Evolutionary conservation across 2,329 filamentous ascomycete genomes (phyloP).

Genomic region (Piedraia hortae): DNA sequence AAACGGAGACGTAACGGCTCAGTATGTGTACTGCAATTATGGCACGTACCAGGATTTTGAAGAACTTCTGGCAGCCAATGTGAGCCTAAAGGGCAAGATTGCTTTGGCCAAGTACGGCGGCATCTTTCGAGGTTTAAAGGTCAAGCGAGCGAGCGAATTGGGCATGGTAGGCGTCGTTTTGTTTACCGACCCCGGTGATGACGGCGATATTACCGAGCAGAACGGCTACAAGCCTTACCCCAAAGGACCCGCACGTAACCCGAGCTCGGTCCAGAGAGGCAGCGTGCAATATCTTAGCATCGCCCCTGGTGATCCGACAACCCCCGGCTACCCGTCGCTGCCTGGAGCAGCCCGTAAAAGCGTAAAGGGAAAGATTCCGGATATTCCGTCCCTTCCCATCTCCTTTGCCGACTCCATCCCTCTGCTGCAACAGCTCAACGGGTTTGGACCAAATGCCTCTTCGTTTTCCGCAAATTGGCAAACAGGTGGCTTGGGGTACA

Average conservation of each 20-base stretch:
- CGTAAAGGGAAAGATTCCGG: conserved; percentile 41
- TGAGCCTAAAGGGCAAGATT: conserved; percentile 61
- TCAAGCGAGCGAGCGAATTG: conserved; percentile 73
- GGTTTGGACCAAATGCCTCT: conserved; percentile 50
- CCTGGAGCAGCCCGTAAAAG: conserved; percentile 57
- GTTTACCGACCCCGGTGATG: conserved; percentile 73
- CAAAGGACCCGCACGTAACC: conserved; percentile 60
- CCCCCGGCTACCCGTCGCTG: conserved; percentile 77
- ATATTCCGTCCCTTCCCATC: conserved; percentile 73
- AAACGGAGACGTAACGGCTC: conserved; percentile 67
- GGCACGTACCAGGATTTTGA: conserved; percentile 69
- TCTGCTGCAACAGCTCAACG: conserved; percentile 70
- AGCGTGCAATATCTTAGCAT: conserved; percentile 38
- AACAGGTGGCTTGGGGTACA: conserved; percentile 39
- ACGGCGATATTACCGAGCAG: conserved; percentile 52
- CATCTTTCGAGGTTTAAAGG: conserved; percentile 71
- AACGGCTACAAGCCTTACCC: conserved; percentile 63
- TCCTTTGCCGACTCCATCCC: conserved; percentile 71
- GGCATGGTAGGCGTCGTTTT: conserved; percentile 69
- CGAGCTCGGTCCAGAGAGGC: conserved; percentile 70
- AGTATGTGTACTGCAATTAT: conserved; percentile 75
- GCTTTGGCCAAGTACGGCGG: conserved; percentile 63
- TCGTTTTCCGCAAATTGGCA: conserved; percentile 48
- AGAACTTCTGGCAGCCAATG: conserved; percentile 45
- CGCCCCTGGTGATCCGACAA: conserved; percentile 52